These are phyloP conservation scores for Aspergillus floridensis DNA, from an alignment of 2,329 filamentous ascomycete species.

Conservation along the genomic window DNA sequence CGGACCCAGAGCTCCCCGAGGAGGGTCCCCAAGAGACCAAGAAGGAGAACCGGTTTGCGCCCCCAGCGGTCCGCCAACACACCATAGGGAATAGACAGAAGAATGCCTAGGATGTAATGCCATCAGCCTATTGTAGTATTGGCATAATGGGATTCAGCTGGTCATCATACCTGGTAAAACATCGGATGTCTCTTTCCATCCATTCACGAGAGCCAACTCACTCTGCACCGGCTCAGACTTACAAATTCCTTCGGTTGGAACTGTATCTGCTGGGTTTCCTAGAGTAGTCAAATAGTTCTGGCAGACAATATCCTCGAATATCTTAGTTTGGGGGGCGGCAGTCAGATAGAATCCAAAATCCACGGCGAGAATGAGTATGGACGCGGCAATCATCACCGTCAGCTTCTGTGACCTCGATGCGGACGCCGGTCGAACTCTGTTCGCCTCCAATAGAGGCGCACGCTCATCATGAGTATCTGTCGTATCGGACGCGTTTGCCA, in stretches of 20 bases:
- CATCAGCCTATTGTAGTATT: background rate
- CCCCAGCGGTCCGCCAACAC: constrained; percentile 31
- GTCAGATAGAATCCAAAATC: constrained; percentile 26
- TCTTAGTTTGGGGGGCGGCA: constrained; percentile 22
- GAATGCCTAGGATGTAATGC: constrained; percentile 18
- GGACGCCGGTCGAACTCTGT: background rate
- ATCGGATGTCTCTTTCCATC: constrained; percentile 28
- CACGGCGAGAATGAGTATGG: constrained; percentile 16
- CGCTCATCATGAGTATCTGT: background rate
- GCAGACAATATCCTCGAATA: background rate
- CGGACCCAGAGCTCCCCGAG: constrained; percentile 26
- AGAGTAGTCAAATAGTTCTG: background rate
- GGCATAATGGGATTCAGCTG: background rate
- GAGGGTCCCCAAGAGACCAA: constrained; percentile 21
- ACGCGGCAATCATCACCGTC: constrained; percentile 15
- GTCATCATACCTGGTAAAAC: constrained; percentile 21
- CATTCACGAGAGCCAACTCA: constrained; percentile 29
- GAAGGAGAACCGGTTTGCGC: constrained; percentile 24
- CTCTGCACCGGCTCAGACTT: constrained; percentile 32
- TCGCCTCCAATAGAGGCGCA: background rate
- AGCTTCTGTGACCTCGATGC: constrained; percentile 15
- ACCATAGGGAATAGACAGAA: constrained; percentile 30
- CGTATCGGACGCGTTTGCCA: background rate
- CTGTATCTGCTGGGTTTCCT: constrained; percentile 29
- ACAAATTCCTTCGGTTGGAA: constrained; percentile 19